Conservation (phyloP, 352 stramenopile species). For the Pythium apleroticum region DNA sequence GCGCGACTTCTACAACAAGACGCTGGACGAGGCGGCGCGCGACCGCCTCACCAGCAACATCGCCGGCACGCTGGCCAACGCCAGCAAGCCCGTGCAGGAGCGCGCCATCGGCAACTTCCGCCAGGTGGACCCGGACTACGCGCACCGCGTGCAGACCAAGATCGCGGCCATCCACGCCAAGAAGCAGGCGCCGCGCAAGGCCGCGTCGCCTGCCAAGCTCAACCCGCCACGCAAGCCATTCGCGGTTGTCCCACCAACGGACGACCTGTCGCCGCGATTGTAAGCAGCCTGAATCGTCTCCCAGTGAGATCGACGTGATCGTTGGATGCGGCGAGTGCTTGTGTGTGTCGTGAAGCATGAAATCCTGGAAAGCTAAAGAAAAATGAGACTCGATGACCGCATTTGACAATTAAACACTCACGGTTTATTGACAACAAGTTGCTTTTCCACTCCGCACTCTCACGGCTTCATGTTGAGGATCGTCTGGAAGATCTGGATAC, state of each 20-base stretch:
- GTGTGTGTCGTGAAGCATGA: neutral
- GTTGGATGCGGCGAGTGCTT: neutral
- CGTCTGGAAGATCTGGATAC: constrained; percentile 65
- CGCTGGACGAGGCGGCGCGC: constrained; percentile 59
- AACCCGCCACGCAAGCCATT: constrained; percentile 66
- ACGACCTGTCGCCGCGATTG: constrained; percentile 50
- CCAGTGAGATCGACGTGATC: neutral
- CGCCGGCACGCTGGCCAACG: constrained; percentile 76
- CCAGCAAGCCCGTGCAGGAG: constrained; percentile 65
- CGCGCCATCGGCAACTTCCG: constrained; percentile 88
- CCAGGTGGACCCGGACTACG: constrained; percentile 86
- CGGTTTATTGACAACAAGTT: neutral
- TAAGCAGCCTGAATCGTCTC: constrained; percentile 22
- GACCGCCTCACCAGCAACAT: constrained; percentile 89
- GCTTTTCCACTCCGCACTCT: neutral
- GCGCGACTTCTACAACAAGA: constrained; percentile 88
- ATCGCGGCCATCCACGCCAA: constrained; percentile 38
- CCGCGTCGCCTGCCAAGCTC: constrained; percentile 36
- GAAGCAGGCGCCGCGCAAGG: constrained; percentile 20
- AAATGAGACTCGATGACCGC: neutral
- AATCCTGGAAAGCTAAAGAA: neutral
- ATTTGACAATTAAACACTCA: neutral
- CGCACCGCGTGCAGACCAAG: constrained; percentile 76
- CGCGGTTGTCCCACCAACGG: constrained; percentile 46
- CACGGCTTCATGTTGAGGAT: constrained; percentile 32